These are phyloP conservation scores for Boletus huronensis DNA, from an alignment of 768 basidiomycete genomes.

Conservation along the genomic window DNA sequence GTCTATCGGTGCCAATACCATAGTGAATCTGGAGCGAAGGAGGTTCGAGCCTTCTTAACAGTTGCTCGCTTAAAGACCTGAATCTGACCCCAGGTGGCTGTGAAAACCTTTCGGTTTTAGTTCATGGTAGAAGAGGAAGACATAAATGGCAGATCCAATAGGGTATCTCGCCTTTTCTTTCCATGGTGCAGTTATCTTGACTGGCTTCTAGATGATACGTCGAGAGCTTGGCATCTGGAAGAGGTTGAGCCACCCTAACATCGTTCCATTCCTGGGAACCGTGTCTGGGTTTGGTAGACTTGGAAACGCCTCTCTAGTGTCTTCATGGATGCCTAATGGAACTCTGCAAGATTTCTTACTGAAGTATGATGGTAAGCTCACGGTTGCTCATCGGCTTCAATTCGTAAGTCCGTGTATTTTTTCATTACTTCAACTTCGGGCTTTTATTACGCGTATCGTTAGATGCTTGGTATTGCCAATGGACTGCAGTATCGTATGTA, in stretches of 20 bases:
- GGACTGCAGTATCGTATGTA: constrained; percentile 2
- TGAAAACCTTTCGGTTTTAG: constrained; percentile 12
- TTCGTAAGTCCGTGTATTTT: neutral
- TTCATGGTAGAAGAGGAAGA: neutral
- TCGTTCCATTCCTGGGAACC: constrained; percentile 14
- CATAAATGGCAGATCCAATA: neutral
- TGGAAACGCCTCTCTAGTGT: constrained; percentile 6
- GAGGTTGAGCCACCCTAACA: constrained; percentile 4
- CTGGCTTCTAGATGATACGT: constrained; percentile 7
- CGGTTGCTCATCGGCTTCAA: neutral
- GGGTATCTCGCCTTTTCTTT: neutral
- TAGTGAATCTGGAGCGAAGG: neutral
- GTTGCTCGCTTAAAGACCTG: neutral
- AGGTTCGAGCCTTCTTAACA: neutral
- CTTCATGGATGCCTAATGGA: constrained; percentile 10
- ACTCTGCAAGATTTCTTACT: constrained; percentile 7
- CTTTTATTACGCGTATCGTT: neutral
- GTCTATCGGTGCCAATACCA: constrained; percentile 3
- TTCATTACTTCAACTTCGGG: neutral
- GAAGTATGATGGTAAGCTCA: neutral
- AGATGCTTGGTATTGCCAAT: neutral
- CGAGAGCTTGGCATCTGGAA: constrained; percentile 15
- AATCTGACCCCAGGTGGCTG: neutral
- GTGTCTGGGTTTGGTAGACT: constrained; percentile 4
- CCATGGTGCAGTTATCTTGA: neutral